Evolutionary conservation across 352 stramenopile species (phyloP).

Genomic region (Pilasporangium apinafurcum): DNA sequence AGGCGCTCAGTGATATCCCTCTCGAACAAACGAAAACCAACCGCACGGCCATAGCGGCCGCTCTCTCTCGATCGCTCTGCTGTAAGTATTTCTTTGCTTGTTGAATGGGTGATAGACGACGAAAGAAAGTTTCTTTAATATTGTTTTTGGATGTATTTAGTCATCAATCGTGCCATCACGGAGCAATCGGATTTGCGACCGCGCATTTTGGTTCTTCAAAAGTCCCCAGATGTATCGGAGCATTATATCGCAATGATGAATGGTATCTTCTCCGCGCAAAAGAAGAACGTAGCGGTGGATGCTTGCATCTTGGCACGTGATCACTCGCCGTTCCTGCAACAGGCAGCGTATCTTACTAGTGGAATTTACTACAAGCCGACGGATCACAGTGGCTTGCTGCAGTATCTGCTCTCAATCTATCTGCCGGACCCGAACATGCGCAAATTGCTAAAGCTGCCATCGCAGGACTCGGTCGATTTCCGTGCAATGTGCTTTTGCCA

Average conservation of each 20-base stretch:
- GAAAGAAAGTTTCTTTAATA: neutral
- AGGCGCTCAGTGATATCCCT: slow-evolving; percentile 39
- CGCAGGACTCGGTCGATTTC: slow-evolving; percentile 85
- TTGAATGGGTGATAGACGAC: too few relatives aligned
- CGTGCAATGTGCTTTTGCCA: slow-evolving; percentile 88
- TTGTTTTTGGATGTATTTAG: slow-evolving; percentile 16
- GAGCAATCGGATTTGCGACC: slow-evolving; percentile 69
- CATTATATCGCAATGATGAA: slow-evolving; percentile 91
- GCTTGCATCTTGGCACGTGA: slow-evolving; percentile 68
- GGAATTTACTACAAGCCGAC: slow-evolving; percentile 86
- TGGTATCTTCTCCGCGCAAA: slow-evolving; percentile 85
- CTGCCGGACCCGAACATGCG: slow-evolving; percentile 73
- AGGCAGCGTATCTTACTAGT: slow-evolving; percentile 80
- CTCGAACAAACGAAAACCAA: slow-evolving; percentile 50
- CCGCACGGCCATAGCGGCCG: slow-evolving; percentile 64
- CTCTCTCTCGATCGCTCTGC: slow-evolving; percentile 72
- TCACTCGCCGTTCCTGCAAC: slow-evolving; percentile 85
- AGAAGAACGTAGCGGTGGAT: slow-evolving; percentile 79
- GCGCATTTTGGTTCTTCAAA: slow-evolving; percentile 82
- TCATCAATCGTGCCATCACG: slow-evolving; percentile 82
- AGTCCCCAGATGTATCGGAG: slow-evolving; percentile 74
- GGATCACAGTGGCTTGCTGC: slow-evolving; percentile 54
- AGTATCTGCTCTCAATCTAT: slow-evolving; percentile 87
- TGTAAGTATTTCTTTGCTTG: slow-evolving; percentile 62
- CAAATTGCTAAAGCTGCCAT: slow-evolving; percentile 76